These are phyloP conservation scores for Chlorella sp. DNA, from an alignment of 139 green algal genomes.

Conservation along the genomic window DNA sequence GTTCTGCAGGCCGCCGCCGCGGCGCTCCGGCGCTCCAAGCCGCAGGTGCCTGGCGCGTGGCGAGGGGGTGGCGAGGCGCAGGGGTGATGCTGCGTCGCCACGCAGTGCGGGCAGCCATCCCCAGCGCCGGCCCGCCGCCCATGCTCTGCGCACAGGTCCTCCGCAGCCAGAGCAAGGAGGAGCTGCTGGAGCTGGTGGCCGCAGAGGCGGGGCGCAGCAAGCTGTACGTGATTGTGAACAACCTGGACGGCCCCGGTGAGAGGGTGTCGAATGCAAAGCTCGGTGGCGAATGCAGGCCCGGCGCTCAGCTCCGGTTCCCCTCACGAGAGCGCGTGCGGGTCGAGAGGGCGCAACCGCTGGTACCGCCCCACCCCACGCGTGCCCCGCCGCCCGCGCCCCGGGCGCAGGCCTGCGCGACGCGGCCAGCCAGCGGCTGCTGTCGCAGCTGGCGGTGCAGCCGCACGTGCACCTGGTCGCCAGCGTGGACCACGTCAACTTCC, in stretches of 20 bases:
- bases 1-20: background rate
- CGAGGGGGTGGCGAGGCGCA: no score
- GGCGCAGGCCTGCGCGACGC: conserved; percentile 49
- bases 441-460: conserved; percentile 62
- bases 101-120: no score
- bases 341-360: no score
- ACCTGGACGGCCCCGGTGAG: conserved; percentile 82
- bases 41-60: no score
- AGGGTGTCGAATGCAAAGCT: no score
- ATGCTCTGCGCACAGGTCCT: no score
- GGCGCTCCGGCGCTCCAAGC: background rate
- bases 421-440: conserved; percentile 68
- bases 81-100: no score
- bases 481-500: conserved; percentile 81
- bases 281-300: no score
- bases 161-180: background rate
- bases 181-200: conserved; percentile 39
- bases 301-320: no score
- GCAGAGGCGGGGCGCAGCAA: conserved; percentile 15
- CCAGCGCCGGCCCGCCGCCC: conserved; percentile 9
- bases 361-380: no score
- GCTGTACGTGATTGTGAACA: conserved; percentile 85
- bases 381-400: background rate
- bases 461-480: conserved; percentile 75
- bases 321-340: no score